These are phyloP conservation scores for Penicillium sp. DNA, from an alignment of 2,329 filamentous ascomycete species.

Conservation along the genomic window DNA sequence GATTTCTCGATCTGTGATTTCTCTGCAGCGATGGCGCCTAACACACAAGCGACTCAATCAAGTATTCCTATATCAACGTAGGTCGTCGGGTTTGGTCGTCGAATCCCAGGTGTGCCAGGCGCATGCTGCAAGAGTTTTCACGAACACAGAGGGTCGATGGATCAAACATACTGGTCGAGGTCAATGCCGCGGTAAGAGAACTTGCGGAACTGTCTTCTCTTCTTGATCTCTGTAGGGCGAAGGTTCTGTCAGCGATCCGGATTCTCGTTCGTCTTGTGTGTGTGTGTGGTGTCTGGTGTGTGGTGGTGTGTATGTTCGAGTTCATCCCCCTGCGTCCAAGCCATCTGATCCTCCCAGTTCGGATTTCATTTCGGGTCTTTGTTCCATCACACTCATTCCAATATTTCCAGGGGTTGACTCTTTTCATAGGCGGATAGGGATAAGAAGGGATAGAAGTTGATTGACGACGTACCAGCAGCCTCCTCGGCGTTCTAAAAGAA, in stretches of 20 bases:
- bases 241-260: constrained; percentile 40
- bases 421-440: constrained; percentile 22
- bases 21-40: constrained; percentile 11
- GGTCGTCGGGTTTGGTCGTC: constrained; percentile 6
- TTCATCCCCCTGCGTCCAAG: constrained; percentile 25
- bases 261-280: constrained; percentile 25
- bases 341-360: constrained; percentile 25
- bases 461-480: constrained; percentile 73
- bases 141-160: constrained; percentile 21
- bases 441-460: constrained; percentile 28
- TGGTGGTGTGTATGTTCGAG: constrained; percentile 20
- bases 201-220: constrained; percentile 99
- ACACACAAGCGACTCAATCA: constrained; percentile 13
- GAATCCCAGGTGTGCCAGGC: constrained; percentile 16
- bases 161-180: constrained; percentile 87
- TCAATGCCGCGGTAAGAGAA: constrained; percentile 99
- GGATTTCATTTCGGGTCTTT: constrained; percentile 6
- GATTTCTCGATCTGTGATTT: constrained; percentile 15
- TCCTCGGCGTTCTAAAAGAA: constrained; percentile 83
- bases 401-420: constrained; percentile 10
- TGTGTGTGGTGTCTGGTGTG: too few relatives aligned
- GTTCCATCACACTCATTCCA: constrained; percentile 16
- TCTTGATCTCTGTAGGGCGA: constrained; percentile 83
- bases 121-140: constrained; percentile 19
- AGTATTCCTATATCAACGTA: not conserved